Evolutionary conservation across 371 early-diverging fungal species (phyloP).

Genomic region (Chytridium lagenaria): DNA sequence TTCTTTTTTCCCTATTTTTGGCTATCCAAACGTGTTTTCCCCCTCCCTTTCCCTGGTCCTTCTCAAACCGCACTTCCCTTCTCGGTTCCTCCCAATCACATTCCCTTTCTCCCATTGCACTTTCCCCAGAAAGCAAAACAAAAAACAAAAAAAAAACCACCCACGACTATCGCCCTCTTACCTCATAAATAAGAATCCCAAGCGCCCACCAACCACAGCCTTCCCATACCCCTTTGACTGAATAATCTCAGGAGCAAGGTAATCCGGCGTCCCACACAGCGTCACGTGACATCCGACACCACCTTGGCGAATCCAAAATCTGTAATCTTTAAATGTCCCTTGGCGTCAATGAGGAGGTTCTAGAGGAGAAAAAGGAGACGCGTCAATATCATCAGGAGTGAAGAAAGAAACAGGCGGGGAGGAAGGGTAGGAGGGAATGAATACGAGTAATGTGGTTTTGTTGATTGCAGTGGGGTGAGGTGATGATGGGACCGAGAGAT

Average conservation of each 20-base stretch:
- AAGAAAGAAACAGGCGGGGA: too few species aligned
- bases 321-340: conserved; percentile 97
- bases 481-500: too few species aligned
- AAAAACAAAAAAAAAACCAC: not conserved
- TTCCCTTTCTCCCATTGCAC: too few species aligned
- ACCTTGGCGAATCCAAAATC: conserved; percentile 99
- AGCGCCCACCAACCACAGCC: conserved; percentile 96
- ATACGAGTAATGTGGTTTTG: too few species aligned
- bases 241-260: conserved; percentile 97
- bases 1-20: too few species aligned
- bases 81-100: too few species aligned
- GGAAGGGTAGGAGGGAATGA: too few species aligned
- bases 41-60: too few species aligned
- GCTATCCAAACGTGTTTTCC: too few species aligned
- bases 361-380: conserved; percentile 29
- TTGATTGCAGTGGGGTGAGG: too few species aligned
- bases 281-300: conserved; percentile 93
- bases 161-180: too few species aligned
- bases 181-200: conserved; percentile 95
- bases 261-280: conserved; percentile 97
- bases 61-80: too few species aligned
- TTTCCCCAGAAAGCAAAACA: conserved; percentile 13
- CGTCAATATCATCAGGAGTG: not conserved
- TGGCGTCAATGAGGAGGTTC: conserved; percentile 85
- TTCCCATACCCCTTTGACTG: conserved; percentile 93